A percentile compares a stretch with the other conserved stretches of the same genome.
Evolutionary conservation across 345 rosid genomes (phyloP).

Genomic region (Tarenaya hassleriana): DNA sequence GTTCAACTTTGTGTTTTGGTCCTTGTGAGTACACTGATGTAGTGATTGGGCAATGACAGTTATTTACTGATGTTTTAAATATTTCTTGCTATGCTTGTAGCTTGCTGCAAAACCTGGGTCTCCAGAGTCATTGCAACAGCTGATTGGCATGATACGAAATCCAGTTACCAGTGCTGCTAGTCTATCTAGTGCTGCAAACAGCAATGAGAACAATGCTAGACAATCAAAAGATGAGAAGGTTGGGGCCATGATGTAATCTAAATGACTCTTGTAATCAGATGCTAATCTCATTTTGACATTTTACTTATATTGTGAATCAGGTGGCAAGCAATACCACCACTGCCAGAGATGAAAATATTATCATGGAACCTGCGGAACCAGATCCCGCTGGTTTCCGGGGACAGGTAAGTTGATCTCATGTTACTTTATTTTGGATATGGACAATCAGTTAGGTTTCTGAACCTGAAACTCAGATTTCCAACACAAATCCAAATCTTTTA

Average conservation of each 20-base stretch:
- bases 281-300: conserved; percentile 17
- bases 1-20: background rate
- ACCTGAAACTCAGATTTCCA: too few species aligned
- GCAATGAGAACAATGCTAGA: conserved; percentile 63
- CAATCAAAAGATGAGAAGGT: conserved; percentile 79
- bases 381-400: conserved; percentile 75
- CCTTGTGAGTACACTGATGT: background rate
- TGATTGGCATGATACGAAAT: conserved; percentile 73
- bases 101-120: conserved; percentile 82
- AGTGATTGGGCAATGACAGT: background rate
- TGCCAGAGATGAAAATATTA: conserved; percentile 50
- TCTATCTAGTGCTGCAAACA: conserved; percentile 38
- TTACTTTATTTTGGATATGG: conserved; percentile 12
- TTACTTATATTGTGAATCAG: conserved; percentile 33
- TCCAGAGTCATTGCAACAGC: conserved; percentile 65
- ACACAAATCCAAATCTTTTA: too few species aligned
- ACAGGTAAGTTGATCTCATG: conserved; percentile 44
- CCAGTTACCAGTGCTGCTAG: conserved; percentile 43
- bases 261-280: conserved; percentile 11
- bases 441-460: background rate
- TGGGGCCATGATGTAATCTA: conserved; percentile 6
- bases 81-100: conserved; percentile 34
- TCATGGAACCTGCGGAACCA: conserved; percentile 48
- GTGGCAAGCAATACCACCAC: conserved; percentile 33
- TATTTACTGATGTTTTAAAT: background rate